phyloP scores from a whole-genome alignment of 768 basidiomycete species.

The Boletus reticuloceps region DNA sequence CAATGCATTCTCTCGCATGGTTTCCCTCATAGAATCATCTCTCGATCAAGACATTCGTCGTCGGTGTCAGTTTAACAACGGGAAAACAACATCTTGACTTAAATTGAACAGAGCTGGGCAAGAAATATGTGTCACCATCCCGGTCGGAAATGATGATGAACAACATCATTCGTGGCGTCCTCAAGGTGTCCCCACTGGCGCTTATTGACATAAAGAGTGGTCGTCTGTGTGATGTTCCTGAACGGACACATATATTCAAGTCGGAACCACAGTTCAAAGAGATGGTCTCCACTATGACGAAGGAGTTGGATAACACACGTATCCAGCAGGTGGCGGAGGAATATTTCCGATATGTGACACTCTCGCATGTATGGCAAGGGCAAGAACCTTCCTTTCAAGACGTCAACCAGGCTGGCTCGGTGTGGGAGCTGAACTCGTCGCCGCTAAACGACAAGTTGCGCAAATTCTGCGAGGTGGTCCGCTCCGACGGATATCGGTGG shows the following conservation, averaged over 20 bases:
- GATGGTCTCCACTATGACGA: conserved; percentile 6
- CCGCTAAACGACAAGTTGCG: conserved; percentile 1
- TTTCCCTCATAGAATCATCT: too few relatives aligned
- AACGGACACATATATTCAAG: neutral
- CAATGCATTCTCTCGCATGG: too few relatives aligned
- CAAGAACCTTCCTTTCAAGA: conserved; percentile 10
- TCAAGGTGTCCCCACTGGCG: neutral
- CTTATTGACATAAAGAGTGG: conserved; percentile 1
- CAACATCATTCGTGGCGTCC: neutral
- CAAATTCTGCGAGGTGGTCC: conserved; percentile 7
- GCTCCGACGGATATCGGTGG: conserved; percentile 10
- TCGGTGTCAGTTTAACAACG: too few relatives aligned
- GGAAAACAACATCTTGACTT: neutral
- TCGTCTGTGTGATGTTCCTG: neutral
- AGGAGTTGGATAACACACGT: neutral
- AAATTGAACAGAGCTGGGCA: neutral
- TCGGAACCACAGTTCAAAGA: neutral
- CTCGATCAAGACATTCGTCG: too few relatives aligned
- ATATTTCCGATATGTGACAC: conserved; percentile 9
- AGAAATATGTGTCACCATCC: neutral
- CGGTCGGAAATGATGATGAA: neutral
- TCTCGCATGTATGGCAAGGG: conserved; percentile 15
- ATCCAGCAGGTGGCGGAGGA: neutral
- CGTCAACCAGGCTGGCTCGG: neutral
- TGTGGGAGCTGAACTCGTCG: conserved; percentile 5